Conservation (phyloP, 2,329 filamentous ascomycete genomes). For the Myriosclerotinia scirpicola region DNA sequence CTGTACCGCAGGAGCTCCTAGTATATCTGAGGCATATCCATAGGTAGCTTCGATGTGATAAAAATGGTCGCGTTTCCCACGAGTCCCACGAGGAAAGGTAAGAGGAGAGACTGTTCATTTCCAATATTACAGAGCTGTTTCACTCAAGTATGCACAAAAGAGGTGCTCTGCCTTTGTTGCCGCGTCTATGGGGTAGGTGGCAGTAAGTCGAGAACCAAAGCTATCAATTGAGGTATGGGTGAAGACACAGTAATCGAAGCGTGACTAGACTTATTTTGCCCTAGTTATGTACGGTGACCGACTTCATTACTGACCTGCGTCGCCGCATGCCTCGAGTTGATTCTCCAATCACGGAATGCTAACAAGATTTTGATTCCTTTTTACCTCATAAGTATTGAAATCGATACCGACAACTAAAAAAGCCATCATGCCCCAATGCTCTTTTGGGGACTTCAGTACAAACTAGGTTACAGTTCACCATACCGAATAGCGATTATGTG, state of each 20-base stretch:
- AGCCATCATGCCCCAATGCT: too few relatives aligned
- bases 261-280: neutral
- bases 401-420: too few relatives aligned
- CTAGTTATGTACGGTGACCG: neutral
- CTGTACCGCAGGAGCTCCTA: neutral
- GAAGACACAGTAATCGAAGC: neutral
- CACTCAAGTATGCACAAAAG: neutral
- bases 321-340: too few relatives aligned
- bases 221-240: neutral
- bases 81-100: neutral
- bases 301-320: too few relatives aligned
- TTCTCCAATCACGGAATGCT: too few relatives aligned
- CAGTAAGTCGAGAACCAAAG: too few relatives aligned
- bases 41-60: neutral
- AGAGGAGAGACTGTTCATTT: rapidly evolving
- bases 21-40: neutral
- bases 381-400: too few relatives aligned
- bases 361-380: too few relatives aligned
- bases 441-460: too few relatives aligned
- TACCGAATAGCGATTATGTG: too few relatives aligned
- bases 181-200: neutral
- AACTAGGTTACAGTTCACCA: too few relatives aligned
- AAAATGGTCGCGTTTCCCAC: neutral
- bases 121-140: neutral
- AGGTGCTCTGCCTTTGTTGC: neutral